Evolutionary conservation across 2,329 filamentous ascomycete species (phyloP).

Genomic region (Cladorrhinum sp.): DNA sequence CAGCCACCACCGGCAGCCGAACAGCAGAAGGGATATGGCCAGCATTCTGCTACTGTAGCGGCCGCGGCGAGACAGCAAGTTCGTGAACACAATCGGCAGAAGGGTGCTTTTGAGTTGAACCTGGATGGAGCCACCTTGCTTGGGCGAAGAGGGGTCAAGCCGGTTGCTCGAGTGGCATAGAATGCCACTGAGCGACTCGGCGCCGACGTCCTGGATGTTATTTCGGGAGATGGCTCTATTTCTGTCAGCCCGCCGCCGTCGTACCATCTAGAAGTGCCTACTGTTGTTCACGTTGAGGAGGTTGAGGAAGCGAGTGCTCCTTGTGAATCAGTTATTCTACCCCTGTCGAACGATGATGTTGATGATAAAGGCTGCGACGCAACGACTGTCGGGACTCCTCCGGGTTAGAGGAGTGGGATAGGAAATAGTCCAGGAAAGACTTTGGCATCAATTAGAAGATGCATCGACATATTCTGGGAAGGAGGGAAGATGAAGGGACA

Average conservation of each 20-base stretch:
- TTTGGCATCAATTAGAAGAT: not conserved
- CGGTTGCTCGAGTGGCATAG: slow-evolving; percentile 44
- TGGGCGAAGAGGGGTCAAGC: slow-evolving; percentile 63
- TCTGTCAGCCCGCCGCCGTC: not conserved
- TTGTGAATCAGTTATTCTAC: not conserved
- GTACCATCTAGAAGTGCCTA: not conserved
- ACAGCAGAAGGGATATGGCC: slow-evolving; percentile 72
- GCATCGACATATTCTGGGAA: not conserved
- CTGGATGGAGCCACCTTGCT: slow-evolving; percentile 87
- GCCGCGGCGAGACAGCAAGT: slow-evolving; percentile 81
- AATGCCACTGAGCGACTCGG: slow-evolving; percentile 5
- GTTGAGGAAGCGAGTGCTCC: not conserved
- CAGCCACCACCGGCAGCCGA: slow-evolving; percentile 22
- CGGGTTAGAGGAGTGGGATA: not conserved
- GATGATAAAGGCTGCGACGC: not conserved
- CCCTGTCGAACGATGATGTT: not conserved
- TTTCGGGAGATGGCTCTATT: not conserved
- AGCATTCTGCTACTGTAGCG: slow-evolving; percentile 81
- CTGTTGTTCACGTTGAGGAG: not conserved
- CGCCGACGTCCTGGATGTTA: not conserved
- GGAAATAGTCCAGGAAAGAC: too few relatives aligned
- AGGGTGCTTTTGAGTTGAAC: slow-evolving; percentile 86
- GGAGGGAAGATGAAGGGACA: not conserved
- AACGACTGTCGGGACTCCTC: not conserved
- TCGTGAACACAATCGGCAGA: slow-evolving; percentile 61